These are phyloP conservation scores for Blastobotrys elegans DNA, from an alignment of 1,139 yeast genomes.

Conservation along the genomic window DNA sequence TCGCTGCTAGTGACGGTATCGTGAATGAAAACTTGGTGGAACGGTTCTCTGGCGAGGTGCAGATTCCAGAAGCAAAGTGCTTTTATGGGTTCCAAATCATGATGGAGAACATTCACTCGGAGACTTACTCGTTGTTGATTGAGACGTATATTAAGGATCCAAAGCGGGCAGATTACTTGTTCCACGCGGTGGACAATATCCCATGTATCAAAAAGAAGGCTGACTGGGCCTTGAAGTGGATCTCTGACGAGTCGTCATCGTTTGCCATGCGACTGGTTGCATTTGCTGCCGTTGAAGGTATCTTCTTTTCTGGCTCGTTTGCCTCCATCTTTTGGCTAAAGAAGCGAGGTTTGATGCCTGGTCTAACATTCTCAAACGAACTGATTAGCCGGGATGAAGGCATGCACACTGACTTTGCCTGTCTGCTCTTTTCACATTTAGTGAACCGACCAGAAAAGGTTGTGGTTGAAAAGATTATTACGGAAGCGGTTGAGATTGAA, in stretches of 20 bases:
- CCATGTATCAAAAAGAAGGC: slow-evolving; percentile 96
- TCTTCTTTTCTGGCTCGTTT: slow-evolving; percentile 95
- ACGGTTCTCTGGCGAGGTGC: slow-evolving; percentile 95
- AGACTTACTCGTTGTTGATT: slow-evolving; percentile 89
- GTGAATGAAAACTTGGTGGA: slow-evolving; percentile 96
- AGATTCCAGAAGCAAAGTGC: slow-evolving; percentile 95
- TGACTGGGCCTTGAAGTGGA: slow-evolving; percentile 98
- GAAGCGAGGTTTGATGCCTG: slow-evolving; percentile 98
- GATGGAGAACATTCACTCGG: slow-evolving; percentile 99
- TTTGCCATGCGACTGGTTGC: slow-evolving; percentile 96
- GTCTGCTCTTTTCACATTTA: slow-evolving; percentile 88
- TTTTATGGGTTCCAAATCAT: slow-evolving; percentile 98
- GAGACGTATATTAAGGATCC: slow-evolving; percentile 96
- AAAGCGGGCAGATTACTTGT: slow-evolving; percentile 78
- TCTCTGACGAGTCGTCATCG: slow-evolving; percentile 75
- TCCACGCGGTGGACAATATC: slow-evolving; percentile 90
- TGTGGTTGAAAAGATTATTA: slow-evolving; percentile 77
- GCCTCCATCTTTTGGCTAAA: slow-evolving; percentile 98
- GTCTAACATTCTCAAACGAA: slow-evolving; percentile 93
- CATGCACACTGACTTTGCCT: slow-evolving; percentile 96
- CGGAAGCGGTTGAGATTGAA: slow-evolving; percentile 94
- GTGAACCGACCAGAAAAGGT: slow-evolving; percentile 77
- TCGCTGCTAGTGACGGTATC: slow-evolving; percentile 97
- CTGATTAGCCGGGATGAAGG: slow-evolving; percentile 98
- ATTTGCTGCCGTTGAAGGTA: slow-evolving; percentile 98